Percentiles rank a stretch among this genome's conserved stretches.
These are phyloP conservation scores for Anthracocystis walkeri DNA, from an alignment of 1,284 basidiomycete genomes.

Conservation along the genomic window DNA sequence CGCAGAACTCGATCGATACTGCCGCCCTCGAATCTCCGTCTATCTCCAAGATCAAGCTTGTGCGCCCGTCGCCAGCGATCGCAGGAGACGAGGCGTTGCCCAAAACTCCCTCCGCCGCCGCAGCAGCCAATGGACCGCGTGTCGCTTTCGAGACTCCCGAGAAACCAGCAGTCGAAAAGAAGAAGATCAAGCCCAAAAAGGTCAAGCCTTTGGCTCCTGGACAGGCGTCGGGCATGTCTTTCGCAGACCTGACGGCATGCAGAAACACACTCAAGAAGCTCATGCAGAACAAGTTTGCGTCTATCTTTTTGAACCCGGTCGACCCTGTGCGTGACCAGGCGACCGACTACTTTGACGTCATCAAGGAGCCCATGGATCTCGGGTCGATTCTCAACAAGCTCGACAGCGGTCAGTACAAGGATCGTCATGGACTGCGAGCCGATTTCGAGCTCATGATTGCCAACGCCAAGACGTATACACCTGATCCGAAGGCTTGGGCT, in stretches of 20 bases:
- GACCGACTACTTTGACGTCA: constrained; percentile 81
- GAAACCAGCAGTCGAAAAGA: constrained; percentile 68
- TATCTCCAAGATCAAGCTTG: constrained; percentile 54
- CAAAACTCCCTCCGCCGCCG: constrained; percentile 13
- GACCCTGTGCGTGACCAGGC: constrained; percentile 72
- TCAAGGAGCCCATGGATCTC: constrained; percentile 95
- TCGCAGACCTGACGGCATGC: constrained; percentile 83
- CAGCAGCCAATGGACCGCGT: constrained; percentile 31
- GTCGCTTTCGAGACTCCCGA: constrained; percentile 55
- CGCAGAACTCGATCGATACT: constrained; percentile 18
- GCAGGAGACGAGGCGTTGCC: constrained; percentile 21
- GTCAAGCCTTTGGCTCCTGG: constrained; percentile 66
- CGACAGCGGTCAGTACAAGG: constrained; percentile 82
- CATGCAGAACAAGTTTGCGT: constrained; percentile 74
- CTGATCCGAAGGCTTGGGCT: constrained; percentile 76
- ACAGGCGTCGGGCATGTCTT: constrained; percentile 83
- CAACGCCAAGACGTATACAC: constrained; percentile 91
- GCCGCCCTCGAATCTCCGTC: constrained; percentile 35
- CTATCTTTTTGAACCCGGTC: constrained; percentile 85
- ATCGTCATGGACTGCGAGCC: constrained; percentile 83
- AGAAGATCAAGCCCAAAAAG: constrained; percentile 66
- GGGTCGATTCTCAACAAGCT: constrained; percentile 89
- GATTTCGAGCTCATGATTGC: constrained; percentile 89
- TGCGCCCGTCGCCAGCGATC: constrained; percentile 17
- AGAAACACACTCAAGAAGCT: constrained; percentile 86